Percentiles rank a stretch among this genome's conserved stretches.
These are phyloP conservation scores for Salix brachista DNA, from an alignment of 345 rosid genomes.

Conservation along the genomic window DNA sequence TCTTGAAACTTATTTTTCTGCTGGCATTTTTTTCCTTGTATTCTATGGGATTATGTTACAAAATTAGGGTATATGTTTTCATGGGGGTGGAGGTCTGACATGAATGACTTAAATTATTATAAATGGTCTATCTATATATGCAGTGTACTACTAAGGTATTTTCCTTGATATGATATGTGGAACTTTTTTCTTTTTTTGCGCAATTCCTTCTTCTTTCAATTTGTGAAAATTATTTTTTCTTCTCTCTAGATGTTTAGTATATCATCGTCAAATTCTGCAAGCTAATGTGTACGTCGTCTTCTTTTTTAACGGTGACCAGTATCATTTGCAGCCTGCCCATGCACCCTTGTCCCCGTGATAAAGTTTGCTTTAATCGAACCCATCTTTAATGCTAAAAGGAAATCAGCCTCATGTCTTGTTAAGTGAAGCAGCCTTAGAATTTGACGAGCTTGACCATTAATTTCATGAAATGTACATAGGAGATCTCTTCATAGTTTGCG, in stretches of 20 bases:
- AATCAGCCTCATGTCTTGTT: not conserved
- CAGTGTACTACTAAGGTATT: slow-evolving; percentile 19
- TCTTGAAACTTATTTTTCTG: slow-evolving; percentile 13
- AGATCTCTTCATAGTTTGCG: not conserved
- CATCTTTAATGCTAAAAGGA: not conserved
- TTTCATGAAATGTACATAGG: not conserved
- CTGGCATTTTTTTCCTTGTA: not conserved
- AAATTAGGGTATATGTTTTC: slow-evolving; percentile 20
- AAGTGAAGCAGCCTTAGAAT: not conserved
- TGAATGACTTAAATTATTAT: slow-evolving; percentile 7
- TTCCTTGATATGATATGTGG: slow-evolving; percentile 2
- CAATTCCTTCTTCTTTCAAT: not conserved
- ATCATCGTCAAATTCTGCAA: not conserved
- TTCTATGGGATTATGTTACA: slow-evolving; percentile 2
- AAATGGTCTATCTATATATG: not conserved
- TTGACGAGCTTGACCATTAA: not conserved
- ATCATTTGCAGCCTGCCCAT: not conserved
- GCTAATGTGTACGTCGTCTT: not conserved
- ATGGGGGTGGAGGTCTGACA: slow-evolving; percentile 22
- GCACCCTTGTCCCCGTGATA: not conserved
- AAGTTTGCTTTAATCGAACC: not conserved
- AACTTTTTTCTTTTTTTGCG: not conserved
- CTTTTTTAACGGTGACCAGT: not conserved
- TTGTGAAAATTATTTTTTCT: not conserved
- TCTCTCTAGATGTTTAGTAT: not conserved